These are phyloP conservation scores for Alternaria atra DNA, from an alignment of 2,329 filamentous ascomycete species.

Conservation along the genomic window DNA sequence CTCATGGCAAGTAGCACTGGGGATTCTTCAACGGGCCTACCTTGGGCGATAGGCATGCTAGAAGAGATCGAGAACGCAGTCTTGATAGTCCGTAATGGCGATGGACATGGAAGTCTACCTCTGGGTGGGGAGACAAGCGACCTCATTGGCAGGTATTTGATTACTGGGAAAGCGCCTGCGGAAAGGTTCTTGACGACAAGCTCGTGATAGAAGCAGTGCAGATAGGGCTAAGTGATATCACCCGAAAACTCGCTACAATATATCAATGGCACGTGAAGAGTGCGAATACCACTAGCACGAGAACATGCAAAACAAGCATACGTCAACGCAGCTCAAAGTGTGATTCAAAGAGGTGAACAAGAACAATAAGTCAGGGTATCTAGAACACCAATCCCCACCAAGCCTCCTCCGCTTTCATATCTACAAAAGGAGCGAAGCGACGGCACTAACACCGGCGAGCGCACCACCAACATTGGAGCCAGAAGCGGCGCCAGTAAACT, in stretches of 20 bases:
- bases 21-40: slow-evolving; percentile 54
- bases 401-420: slow-evolving; percentile 5
- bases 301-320: not conserved
- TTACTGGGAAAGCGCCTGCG: slow-evolving; percentile 30
- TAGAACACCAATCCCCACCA: not conserved
- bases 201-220: not conserved
- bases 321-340: slow-evolving; percentile 6
- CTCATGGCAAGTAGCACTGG: slow-evolving; percentile 52
- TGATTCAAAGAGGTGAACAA: slow-evolving; percentile 2
- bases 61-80: slow-evolving; percentile 44
- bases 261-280: not conserved
- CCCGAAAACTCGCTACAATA: not conserved
- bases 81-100: slow-evolving; percentile 53
- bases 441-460: slow-evolving; percentile 44
- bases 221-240: not conserved
- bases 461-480: slow-evolving; percentile 40
- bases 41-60: slow-evolving; percentile 34
- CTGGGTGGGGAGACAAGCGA: slow-evolving; percentile 43
- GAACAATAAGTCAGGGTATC: slow-evolving; percentile 8
- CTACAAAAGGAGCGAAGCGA: slow-evolving; percentile 50
- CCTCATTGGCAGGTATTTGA: slow-evolving; percentile 46
- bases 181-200: slow-evolving; percentile 2
- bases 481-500: slow-evolving; percentile 47
- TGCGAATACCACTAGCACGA: not conserved
- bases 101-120: slow-evolving; percentile 53